Conservation (phyloP, 208 protist species). For the Acanthamoeba royreba region DNA sequence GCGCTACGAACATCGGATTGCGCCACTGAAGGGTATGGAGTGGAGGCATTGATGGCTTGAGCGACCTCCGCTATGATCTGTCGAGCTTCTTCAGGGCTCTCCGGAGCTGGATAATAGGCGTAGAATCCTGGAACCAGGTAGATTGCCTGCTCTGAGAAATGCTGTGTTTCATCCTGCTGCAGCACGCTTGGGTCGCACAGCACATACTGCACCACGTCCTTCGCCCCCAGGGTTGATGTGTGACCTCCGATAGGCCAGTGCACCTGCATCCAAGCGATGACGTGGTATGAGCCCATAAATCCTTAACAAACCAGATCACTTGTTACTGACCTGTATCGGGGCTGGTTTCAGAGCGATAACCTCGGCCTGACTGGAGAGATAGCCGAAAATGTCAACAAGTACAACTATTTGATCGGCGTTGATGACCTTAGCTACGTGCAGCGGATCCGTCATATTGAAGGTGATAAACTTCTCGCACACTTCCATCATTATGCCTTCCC, state of each 20-base stretch:
- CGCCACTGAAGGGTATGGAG: neutral
- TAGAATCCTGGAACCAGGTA: neutral
- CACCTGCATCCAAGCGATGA: neutral
- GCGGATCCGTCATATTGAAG: neutral
- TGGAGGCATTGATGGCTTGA: neutral
- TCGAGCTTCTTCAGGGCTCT: neutral
- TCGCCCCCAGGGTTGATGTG: neutral
- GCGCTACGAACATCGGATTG: neutral
- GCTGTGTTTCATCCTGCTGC: neutral
- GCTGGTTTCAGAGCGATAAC: neutral
- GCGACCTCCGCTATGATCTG: neutral
- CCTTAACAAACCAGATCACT: neutral
- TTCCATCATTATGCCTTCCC: neutral
- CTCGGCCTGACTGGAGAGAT: neutral
- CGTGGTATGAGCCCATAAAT: neutral
- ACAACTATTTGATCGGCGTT: neutral
- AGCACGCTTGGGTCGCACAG: neutral
- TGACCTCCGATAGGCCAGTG: neutral
- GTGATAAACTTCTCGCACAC: neutral
- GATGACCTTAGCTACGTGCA: neutral
- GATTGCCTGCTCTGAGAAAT: neutral
- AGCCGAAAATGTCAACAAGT: neutral
- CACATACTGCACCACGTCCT: neutral
- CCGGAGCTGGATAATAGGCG: neutral
- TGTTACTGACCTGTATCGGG: neutral